A percentile compares a stretch with the other conserved stretches of the same genome.
Evolutionary conservation across 192 early-diverging fungal genomes (phyloP).

Genomic region (Phlyctochytrium planicorne): DNA sequence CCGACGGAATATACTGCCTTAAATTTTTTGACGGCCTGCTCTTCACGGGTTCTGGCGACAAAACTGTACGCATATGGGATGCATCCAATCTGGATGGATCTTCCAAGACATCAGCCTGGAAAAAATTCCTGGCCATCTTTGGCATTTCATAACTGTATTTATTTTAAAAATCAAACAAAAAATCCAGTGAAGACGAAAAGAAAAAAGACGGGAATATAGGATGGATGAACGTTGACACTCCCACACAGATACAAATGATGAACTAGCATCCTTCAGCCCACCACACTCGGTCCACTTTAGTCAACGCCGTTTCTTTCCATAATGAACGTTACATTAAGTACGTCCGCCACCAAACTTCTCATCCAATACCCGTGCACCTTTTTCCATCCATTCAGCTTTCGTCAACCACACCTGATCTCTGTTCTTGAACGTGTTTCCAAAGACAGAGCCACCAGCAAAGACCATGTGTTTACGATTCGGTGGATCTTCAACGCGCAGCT

Average conservation of each 20-base stretch:
- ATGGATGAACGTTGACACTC: no score
- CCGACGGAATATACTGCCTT: conserved; percentile 57
- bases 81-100: conserved; percentile 2
- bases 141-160: background rate
- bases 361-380: conserved; percentile 74
- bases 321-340: no score
- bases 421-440: conserved; percentile 94
- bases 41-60: conserved; percentile 51
- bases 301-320: no score
- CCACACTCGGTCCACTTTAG: no score
- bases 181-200: no score
- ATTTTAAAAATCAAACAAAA: no score
- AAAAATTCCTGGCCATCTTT: background rate
- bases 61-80: conserved; percentile 49
- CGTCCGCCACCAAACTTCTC: conserved; percentile 29
- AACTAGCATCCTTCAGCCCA: no score
- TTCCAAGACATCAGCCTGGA: background rate
- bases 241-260: no score
- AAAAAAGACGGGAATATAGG: no score
- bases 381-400: conserved; percentile 91
- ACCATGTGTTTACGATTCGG: conserved; percentile 98
- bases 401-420: conserved; percentile 88
- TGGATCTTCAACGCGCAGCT: conserved; percentile 96
- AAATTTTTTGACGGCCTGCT: conserved; percentile 39
- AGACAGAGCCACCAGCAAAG: conserved; percentile 94